These are phyloP conservation scores for Trichosporon coremiiforme DNA, from an alignment of 1,284 basidiomycete species.

Conservation along the genomic window DNA sequence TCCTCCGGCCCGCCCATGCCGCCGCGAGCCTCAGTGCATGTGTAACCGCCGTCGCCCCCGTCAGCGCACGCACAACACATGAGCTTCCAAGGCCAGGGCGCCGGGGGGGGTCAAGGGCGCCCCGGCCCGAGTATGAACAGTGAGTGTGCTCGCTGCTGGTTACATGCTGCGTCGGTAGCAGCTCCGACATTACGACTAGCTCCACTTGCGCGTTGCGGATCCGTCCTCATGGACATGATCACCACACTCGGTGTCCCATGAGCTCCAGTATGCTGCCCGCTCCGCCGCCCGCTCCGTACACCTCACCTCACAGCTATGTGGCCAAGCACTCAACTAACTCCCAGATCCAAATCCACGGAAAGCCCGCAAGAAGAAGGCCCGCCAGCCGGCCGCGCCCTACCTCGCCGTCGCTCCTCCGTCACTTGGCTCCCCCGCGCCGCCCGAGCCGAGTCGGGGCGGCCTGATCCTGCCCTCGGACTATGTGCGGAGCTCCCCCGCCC, in stretches of 20 bases:
- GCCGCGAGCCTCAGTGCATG: slow-evolving; percentile 4
- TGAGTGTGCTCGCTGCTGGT: background rate
- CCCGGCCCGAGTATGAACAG: background rate
- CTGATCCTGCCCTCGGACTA: slow-evolving; percentile 38
- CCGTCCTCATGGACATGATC: no score
- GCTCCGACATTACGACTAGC: background rate
- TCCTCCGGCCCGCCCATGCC: background rate
- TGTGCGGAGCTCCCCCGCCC: slow-evolving; percentile 35
- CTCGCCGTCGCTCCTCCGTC: slow-evolving; percentile 49
- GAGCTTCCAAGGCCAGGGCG: slow-evolving; percentile 5
- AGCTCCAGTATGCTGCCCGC: no score
- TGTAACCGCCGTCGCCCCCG: slow-evolving; percentile 4
- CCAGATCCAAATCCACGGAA: background rate
- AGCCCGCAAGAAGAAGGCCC: slow-evolving; percentile 40
- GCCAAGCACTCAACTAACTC: no score
- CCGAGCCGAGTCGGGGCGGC: slow-evolving; percentile 20
- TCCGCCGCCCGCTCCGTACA: no score
- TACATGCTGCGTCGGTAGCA: no score
- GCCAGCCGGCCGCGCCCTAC: slow-evolving; percentile 44
- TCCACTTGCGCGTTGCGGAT: background rate
- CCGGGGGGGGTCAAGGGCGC: background rate
- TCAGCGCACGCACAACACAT: background rate
- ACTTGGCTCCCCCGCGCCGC: slow-evolving; percentile 19
- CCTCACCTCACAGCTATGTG: no score
- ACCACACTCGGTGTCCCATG: no score